Conservation (phyloP, 2,329 filamentous ascomycete genomes). For the Orbilia brochopaga region DNA sequence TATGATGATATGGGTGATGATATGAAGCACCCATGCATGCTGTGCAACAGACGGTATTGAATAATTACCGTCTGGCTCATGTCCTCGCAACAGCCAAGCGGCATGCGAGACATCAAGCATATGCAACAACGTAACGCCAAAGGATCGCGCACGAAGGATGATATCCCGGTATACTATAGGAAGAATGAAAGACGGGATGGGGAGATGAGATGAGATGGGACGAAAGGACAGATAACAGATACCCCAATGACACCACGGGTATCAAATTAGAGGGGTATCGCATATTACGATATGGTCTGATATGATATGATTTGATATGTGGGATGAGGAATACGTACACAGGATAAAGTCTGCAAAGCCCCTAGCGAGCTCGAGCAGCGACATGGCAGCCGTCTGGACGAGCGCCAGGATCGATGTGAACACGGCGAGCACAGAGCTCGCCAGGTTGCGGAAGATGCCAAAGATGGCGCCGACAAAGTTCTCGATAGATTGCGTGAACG, state of each 20-base stretch:
- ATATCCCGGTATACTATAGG: too few species aligned
- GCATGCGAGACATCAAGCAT: too few species aligned
- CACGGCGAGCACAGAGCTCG: slow-evolving; percentile 38
- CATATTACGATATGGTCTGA: too few species aligned
- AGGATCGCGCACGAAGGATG: too few species aligned
- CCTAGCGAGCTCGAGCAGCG: slow-evolving; percentile 33
- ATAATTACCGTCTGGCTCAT: too few species aligned
- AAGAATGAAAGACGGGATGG: not conserved
- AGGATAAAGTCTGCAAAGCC: slow-evolving; percentile 31
- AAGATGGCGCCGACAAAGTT: slow-evolving; percentile 45
- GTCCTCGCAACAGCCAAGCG: too few species aligned
- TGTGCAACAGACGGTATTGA: too few species aligned
- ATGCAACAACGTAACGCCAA: too few species aligned
- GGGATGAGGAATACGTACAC: slow-evolving; percentile 11
- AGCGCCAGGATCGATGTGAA: slow-evolving; percentile 40
- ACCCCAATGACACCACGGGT: not conserved
- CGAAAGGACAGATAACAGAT: not conserved
- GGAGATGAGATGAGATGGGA: too few species aligned
- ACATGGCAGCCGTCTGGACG: slow-evolving; percentile 36
- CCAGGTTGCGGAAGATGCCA: slow-evolving; percentile 43
- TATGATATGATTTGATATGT: not conserved
- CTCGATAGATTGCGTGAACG: slow-evolving; percentile 31
- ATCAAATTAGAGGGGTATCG: too few species aligned
- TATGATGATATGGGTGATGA: too few species aligned
- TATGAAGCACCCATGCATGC: too few species aligned